Base-by-base conservation (phyloP, 1,139 yeast genomes). In the Yarrowia galli region DNA sequence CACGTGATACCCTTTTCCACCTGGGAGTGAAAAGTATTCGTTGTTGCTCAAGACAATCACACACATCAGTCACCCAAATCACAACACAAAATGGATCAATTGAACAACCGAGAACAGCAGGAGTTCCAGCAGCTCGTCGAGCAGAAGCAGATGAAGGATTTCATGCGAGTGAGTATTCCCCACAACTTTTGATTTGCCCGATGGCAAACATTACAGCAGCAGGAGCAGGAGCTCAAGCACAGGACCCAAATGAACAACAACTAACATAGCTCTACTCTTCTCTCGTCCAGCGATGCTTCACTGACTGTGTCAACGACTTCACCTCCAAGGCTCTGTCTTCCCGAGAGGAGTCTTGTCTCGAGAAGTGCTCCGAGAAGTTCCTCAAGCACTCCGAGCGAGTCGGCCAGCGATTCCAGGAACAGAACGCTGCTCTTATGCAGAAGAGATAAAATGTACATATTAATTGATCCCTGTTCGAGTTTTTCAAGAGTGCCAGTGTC, bases 331-430 rank as follows among this genome's bases (percentile, higher is more conserved):
- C 87, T 77, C 86, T 95, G 78, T 89, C 97, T 70, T 79, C 87
- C 75, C 92, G 90, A 83, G 99, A 95, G 81, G 87, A 87, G 72
- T 76, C 87, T 43, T 95, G 99, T 82, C 87, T 95, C 73, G 84
- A 87, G 84, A 90, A 90, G 81, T 95, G 99, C 80, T 89, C 97
- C 54, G 98, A 95, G 81, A 95, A 95, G 84, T 96, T 96, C 86
- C 86, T 96, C 83, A 95, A 95, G 81, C 98, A 95, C 84, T 89
- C 96, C 80, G 99, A 95, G 83, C 89, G 99, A 79, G 97, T 96
- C 69, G 99, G 99, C 65, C 96, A 91, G 80, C 89, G 99, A 82
- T 95, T 95, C 92, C 98, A 95, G 81, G 99, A 95, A 79, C 98
- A 93, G 81, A 95, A 93, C 56, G 68, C 68, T 46, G 68, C 68